phyloP scores from a whole-genome alignment of 2,329 filamentous ascomycete species.

The Claviceps paspali region DNA sequence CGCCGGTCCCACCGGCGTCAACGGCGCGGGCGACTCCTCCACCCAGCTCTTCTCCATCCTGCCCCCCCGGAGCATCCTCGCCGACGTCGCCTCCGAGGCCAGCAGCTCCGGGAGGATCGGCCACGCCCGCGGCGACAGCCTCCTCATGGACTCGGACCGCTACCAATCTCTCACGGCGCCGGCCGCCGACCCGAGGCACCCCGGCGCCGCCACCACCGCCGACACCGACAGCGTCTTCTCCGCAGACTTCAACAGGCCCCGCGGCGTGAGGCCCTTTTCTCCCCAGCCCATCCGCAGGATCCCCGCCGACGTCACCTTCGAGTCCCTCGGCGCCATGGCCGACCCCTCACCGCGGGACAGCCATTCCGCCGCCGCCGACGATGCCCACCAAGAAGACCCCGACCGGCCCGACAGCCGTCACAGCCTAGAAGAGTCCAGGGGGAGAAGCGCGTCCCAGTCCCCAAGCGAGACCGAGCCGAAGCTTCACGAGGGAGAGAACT shows the following conservation, averaged over 20 bases:
- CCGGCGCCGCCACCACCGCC: slow-evolving; percentile 11
- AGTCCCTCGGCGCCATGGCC: slow-evolving; percentile 18
- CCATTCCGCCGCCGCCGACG: no score
- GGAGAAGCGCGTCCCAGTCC: not conserved
- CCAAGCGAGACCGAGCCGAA: not conserved
- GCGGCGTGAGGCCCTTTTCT: slow-evolving; percentile 43
- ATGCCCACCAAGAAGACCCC: not conserved
- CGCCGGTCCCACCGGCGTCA: no score
- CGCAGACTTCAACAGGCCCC: slow-evolving; percentile 35
- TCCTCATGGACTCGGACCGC: slow-evolving; percentile 34
- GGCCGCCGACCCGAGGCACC: slow-evolving; percentile 14
- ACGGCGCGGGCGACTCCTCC: slow-evolving; percentile 16
- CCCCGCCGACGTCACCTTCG: slow-evolving; percentile 25
- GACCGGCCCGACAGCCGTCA: not conserved
- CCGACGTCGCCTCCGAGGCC: slow-evolving; percentile 30
- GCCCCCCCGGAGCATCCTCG: slow-evolving; percentile 47
- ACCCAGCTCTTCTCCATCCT: slow-evolving; percentile 48
- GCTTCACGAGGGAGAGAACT: not conserved
- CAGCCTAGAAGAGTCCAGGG: not conserved
- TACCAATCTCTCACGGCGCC: slow-evolving; percentile 45
- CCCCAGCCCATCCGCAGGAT: slow-evolving; percentile 34
- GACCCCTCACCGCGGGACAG: no score
- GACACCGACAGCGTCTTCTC: slow-evolving; percentile 38
- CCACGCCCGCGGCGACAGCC: slow-evolving; percentile 36
- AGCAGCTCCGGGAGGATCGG: slow-evolving; percentile 11